Evolutionary conservation across 768 basidiomycete genomes (phyloP), one percentile per base, ranked within the genome.

Genomic region (Tephrocybe sp.): DNA sequence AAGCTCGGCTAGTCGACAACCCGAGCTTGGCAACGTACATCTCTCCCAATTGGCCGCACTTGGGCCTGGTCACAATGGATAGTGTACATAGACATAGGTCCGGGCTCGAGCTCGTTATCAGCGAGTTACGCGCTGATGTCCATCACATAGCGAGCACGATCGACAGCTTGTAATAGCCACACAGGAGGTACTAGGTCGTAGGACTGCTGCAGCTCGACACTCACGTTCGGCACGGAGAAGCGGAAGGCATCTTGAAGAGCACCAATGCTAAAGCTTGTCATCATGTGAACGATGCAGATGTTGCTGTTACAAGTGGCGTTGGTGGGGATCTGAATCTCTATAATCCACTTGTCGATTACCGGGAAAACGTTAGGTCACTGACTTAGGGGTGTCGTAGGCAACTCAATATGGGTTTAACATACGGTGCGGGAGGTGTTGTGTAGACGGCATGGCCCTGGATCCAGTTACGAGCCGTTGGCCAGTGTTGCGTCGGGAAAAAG

Each of bases 121-220:
- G 44, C 4, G 18, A 1, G 15, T 45, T 45, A 43, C 20, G 34
- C 50, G 24, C 36, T 23, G 30, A 38, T 51, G 21, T 21, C 28
- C 38, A 45, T 45, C 36, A 40, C 38, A 32, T 33, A 21, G 21
- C 43, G 50, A 51, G 50, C 38, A 51, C 37, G 44, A 51, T 51
- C 44, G 50, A 51, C 50, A 51, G 50, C 44, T 45, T 28, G 43
- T 33, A 18, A 51, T 37, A 51, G 50, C 50, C 50, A 51, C 50
- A 45, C 30, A 51, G 50, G 50, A 51, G 50, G 44, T 39, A 15
- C 34, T 15, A 36, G 43, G 24, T 10, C 15, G 20, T n/a, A n/a
- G n/a, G n/a, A n/a, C n/a, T n/a, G 34, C 25, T 38, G 44, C 32
- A 45, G 50, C 12, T 44, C 37, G 37, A 40, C 50, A 40, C 21